Base-by-base conservation (phyloP, 371 early-diverging fungal genomes). In the Batrachochytrium dendrobatidis region DNA sequence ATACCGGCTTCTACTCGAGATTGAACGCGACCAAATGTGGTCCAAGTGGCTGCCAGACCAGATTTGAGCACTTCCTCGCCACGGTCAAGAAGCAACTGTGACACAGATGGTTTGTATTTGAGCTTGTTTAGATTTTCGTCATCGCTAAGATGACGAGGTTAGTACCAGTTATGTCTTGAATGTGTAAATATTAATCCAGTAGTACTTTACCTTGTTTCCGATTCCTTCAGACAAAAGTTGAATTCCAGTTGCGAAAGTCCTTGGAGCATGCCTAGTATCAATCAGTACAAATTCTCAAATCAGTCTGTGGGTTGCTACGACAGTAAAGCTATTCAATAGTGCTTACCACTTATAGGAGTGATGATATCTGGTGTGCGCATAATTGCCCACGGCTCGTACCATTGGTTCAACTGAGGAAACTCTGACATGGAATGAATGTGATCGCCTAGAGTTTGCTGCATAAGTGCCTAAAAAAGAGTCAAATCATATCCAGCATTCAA, bases 381-480 rank as follows among this genome's bases (percentile, higher is more conserved):
- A 10, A 31, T n/a, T 3, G 53, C 53, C 15, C 3, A 29, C 4
- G 32, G 32, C 12, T 53, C 53, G 53, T 31, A 53, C 53, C 53
- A 53, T 18, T 28, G 32, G 2, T 12, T 10, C 20, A 53, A 35
- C 22, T 32, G 34, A 7, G 29, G 7, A 24, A 24, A 4, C 2
- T 29, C 32, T n/a, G 15, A 5, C 53, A 53, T 5, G 32, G 32
- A 6, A n/a, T 53, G 5, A 28, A 53, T 10, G 33, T 53, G 53
- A 26, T 53, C 53, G 31, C 53, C 53, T 6, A 55, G 44, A 17
- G 55, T 55, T 32, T 55, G 55, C 28, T 43, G 55, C 55, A 55
- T 55, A 25, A 55, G 39, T 17, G 39, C 20, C 55, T 54, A 29
- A 7, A 8, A 29, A n/a, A 15, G 12, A 22, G 29, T 8, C 8